Evolutionary conservation across 2,329 filamentous ascomycete genomes (phyloP).

Genomic region (Moelleriella libera): DNA sequence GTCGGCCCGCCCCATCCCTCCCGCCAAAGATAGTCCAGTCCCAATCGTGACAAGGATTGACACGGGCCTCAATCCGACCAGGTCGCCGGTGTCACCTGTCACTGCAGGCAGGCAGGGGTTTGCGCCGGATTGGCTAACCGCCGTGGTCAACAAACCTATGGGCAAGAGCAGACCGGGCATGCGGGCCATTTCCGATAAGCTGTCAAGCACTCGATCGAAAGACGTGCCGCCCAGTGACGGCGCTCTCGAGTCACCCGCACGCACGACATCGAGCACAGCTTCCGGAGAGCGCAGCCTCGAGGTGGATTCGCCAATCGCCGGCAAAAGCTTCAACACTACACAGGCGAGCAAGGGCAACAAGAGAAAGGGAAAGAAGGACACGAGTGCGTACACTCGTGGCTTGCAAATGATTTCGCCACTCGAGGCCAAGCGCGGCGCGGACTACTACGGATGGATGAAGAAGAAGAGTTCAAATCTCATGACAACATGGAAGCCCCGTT

Average conservation of each 20-base stretch:
- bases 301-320: conserved; percentile 56
- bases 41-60: conserved; percentile 50
- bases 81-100: conserved; percentile 24
- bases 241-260: conserved; percentile 48
- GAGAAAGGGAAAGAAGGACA: conserved; percentile 82
- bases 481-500: conserved; percentile 91
- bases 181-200: conserved; percentile 71
- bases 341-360: conserved; percentile 33
- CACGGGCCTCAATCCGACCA: conserved; percentile 21
- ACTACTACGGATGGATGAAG: conserved; percentile 99
- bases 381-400: conserved; percentile 83
- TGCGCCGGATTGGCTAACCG: conserved; percentile 41
- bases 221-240: conserved; percentile 37
- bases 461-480: conserved; percentile 94
- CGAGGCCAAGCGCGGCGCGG: conserved; percentile 73
- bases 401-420: conserved; percentile 66
- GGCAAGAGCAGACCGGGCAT: conserved; percentile 49
- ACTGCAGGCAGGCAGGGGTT: conserved; percentile 23
- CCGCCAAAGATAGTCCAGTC: conserved; percentile 35
- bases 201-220: conserved; percentile 41
- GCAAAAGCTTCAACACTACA: conserved; percentile 39
- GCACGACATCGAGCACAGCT: conserved; percentile 62
- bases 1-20: conserved; percentile 34
- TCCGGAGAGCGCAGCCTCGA: conserved; percentile 60
- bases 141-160: conserved; percentile 33